Percentiles rank a stretch among this genome's conserved stretches.
phyloP scores from a whole-genome alignment of 2,329 filamentous ascomycete genomes.

The Rhynchosporium secalis region DNA sequence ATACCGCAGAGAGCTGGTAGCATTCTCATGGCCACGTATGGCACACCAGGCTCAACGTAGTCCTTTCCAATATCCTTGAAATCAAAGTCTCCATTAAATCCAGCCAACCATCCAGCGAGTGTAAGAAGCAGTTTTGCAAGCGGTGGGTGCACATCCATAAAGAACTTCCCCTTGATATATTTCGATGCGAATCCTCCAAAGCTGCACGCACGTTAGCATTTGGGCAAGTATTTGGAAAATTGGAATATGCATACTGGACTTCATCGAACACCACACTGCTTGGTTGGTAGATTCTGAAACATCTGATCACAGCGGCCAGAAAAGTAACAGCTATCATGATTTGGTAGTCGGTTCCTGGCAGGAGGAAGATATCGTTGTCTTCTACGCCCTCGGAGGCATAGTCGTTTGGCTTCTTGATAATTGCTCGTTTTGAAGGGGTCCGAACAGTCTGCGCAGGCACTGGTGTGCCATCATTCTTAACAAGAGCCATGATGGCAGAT shows the following conservation, averaged over 20 bases:
- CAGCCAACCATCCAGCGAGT: conserved; percentile 89
- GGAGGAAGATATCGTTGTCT: conserved; percentile 88
- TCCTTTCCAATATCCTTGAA: conserved; percentile 99
- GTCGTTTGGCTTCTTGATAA: conserved; percentile 45
- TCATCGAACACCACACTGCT: conserved; percentile 98
- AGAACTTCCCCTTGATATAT: conserved; percentile 99
- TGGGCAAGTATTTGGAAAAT: conserved; percentile 1
- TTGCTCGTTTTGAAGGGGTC: conserved; percentile 21
- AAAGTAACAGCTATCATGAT: conserved; percentile 71
- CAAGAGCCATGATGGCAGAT: conserved; percentile 33
- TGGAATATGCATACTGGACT: conserved; percentile 74
- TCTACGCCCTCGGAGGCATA: conserved; percentile 78
- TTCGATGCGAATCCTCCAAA: conserved; percentile 98
- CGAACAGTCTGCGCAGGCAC: conserved; percentile 23
- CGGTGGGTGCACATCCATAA: conserved; percentile 99
- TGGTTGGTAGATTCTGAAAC: conserved; percentile 96
- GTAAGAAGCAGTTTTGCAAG: conserved; percentile 96
- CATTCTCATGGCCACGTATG: conserved; percentile 96
- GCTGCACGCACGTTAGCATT: conserved; percentile 48
- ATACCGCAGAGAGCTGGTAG: conserved; percentile 89
- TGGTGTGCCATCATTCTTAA: conserved; percentile 28
- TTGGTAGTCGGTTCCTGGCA: conserved; percentile 82
- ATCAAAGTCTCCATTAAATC: conserved; percentile 93
- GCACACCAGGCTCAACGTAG: conserved; percentile 90
- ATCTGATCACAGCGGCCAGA: conserved; percentile 74